Conservation (phyloP, 371 early-diverging fungal species). For the Lichtheimia ornata region DNA sequence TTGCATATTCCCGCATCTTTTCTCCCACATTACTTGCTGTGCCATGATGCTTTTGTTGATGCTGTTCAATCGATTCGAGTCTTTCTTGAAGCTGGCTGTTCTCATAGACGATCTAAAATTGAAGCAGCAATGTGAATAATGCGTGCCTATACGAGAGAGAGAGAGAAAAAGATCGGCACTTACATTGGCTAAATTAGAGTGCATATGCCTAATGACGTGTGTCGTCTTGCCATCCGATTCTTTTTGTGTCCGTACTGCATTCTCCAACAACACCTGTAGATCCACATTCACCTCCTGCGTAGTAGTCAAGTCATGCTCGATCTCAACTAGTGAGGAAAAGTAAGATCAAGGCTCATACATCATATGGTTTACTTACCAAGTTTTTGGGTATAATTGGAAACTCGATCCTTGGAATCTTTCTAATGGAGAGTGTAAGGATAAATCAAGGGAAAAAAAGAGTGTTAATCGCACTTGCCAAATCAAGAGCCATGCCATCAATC, state of each 20-base stretch:
- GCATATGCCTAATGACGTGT: constrained; percentile 53
- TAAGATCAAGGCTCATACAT: too few species aligned
- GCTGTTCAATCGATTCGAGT: constrained; percentile 24
- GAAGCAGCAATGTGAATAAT: neutral
- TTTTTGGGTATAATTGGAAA: constrained; percentile 30
- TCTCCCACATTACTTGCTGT: constrained; percentile 30
- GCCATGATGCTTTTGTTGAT: constrained; percentile 36
- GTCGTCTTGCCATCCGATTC: constrained; percentile 57
- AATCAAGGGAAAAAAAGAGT: neutral
- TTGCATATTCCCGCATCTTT: constrained; percentile 43
- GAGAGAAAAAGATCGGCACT: neutral
- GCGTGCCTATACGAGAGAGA: too few species aligned
- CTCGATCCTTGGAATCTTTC: constrained; percentile 39
- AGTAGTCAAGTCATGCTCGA: constrained; percentile 51
- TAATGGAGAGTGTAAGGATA: constrained; percentile 7
- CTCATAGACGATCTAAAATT: constrained; percentile 35
- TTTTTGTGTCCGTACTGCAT: constrained; percentile 57
- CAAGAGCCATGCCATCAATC: constrained; percentile 58
- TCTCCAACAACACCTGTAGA: constrained; percentile 59
- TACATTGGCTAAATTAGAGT: constrained; percentile 59
- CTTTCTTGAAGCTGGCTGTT: constrained; percentile 34
- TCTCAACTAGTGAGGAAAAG: constrained; percentile 24
- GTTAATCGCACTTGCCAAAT: constrained; percentile 37
- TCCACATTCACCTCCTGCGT: constrained; percentile 69
- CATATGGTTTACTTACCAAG: constrained; percentile 2